phyloP scores from a whole-genome alignment of 164 flowering plant species.

The Chimonanthus praecox region DNA sequence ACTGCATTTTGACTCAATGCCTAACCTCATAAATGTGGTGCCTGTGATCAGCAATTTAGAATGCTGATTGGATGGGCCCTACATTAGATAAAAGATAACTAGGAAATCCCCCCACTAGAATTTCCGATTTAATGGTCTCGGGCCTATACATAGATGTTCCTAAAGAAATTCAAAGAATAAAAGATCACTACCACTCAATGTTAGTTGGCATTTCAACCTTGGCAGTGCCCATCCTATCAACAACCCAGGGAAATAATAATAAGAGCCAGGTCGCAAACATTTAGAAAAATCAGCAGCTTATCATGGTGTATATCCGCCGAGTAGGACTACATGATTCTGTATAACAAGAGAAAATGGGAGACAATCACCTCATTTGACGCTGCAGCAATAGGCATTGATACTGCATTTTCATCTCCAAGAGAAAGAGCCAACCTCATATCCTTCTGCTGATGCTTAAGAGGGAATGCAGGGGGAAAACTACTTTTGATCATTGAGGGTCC shows the following conservation, averaged over 20 bases:
- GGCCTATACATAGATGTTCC: not conserved
- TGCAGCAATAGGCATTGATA: conserved; percentile 96
- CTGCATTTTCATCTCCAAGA: conserved; percentile 87
- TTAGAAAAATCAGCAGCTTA: too few relatives aligned
- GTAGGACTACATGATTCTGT: too few relatives aligned
- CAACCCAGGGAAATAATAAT: not conserved
- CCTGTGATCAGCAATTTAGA: not conserved
- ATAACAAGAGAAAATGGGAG: not conserved
- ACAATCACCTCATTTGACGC: conserved; percentile 88
- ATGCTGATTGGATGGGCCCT: not conserved
- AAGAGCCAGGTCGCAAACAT: too few relatives aligned
- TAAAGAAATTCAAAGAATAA: not conserved
- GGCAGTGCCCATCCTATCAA: not conserved
- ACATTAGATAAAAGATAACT: not conserved
- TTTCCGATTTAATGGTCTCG: not conserved
- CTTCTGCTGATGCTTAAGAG: conserved; percentile 96
- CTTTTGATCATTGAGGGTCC: conserved; percentile 77
- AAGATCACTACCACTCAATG: too few relatives aligned
- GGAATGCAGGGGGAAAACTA: conserved; percentile 79
- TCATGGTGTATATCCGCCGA: too few relatives aligned
- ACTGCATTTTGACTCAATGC: not conserved
- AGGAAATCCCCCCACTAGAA: not conserved
- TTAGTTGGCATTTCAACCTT: not conserved
- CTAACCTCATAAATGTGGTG: not conserved
- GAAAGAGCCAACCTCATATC: conserved; percentile 97